A percentile compares a stretch with the other conserved stretches of the same genome.
Conservation (phyloP, 1,284 basidiomycete species). For the Flammula alnicola region DNA sequence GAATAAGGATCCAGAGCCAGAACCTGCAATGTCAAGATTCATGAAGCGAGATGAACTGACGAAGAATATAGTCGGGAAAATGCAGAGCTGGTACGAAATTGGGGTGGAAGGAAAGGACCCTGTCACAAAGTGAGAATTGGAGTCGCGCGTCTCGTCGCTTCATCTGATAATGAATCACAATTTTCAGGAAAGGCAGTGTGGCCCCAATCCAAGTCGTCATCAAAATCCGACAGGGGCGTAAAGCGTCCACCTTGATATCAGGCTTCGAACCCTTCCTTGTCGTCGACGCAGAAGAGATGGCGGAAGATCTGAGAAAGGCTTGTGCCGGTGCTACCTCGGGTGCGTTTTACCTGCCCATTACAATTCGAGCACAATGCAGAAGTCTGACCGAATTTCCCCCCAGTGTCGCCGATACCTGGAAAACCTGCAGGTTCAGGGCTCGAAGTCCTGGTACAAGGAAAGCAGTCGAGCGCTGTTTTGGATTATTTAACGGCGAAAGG, state of each 20-base stretch:
- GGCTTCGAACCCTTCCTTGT: constrained; percentile 77
- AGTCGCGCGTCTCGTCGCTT: constrained; percentile 6
- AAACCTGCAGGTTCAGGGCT: constrained; percentile 51
- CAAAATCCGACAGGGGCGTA: constrained; percentile 78
- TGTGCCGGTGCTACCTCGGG: constrained; percentile 83
- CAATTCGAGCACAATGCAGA: too few species aligned
- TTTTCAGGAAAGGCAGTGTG: constrained; percentile 72
- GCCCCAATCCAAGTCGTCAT: constrained; percentile 70
- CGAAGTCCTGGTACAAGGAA: constrained; percentile 84
- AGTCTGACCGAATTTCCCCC: too few species aligned
- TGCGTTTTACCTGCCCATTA: constrained; percentile 32
- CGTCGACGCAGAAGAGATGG: constrained; percentile 71
- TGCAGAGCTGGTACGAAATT: constrained; percentile 78
- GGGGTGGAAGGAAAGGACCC: constrained; percentile 52
- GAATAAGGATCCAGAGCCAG: constrained; percentile 26
- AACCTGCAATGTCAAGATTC: constrained; percentile 46
- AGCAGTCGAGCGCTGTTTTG: constrained; percentile 69
- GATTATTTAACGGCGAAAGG: constrained; percentile 72
- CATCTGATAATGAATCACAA: neutral
- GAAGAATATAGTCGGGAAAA: constrained; percentile 56
- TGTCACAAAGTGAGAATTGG: constrained; percentile 55
- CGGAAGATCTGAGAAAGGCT: constrained; percentile 75
- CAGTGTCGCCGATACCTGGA: constrained; percentile 62
- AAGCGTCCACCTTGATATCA: constrained; percentile 76
- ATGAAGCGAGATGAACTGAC: constrained; percentile 74